Percentiles rank a stretch among this genome's conserved stretches.
These are phyloP conservation scores for Trichoderma gracile DNA, from an alignment of 2,329 filamentous ascomycete species.

Conservation along the genomic window DNA sequence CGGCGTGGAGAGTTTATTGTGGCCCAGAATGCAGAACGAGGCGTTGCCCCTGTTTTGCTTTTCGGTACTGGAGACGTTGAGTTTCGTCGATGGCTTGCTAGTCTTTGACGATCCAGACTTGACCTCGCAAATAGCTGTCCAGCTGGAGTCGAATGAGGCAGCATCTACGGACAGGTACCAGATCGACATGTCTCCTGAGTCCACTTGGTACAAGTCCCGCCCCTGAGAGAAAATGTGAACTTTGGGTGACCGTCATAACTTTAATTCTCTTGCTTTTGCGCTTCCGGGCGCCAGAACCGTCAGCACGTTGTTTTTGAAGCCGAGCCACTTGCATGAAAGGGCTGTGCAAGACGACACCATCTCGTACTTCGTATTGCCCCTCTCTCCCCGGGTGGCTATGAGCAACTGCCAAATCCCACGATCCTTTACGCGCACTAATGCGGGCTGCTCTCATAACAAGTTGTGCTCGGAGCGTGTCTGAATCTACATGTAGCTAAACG, in stretches of 20 bases:
- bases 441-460: neutral
- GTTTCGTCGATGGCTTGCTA: neutral
- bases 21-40: neutral
- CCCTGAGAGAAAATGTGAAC: neutral
- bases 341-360: neutral
- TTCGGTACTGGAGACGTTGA: neutral
- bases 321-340: neutral
- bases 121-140: neutral
- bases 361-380: neutral
- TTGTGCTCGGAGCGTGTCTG: neutral
- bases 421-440: neutral
- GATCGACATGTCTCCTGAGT: neutral
- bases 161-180: no score
- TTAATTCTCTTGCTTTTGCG: conserved; percentile 4
- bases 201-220: neutral
- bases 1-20: neutral
- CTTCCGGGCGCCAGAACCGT: neutral
- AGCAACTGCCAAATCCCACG: neutral
- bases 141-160: neutral
- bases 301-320: neutral
- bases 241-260: neutral
- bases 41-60: neutral
- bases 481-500: neutral
- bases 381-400: neutral
- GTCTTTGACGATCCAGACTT: neutral